Evolutionary conservation across 257 asterid species (phyloP).

Genomic region (Vinca minor): DNA sequence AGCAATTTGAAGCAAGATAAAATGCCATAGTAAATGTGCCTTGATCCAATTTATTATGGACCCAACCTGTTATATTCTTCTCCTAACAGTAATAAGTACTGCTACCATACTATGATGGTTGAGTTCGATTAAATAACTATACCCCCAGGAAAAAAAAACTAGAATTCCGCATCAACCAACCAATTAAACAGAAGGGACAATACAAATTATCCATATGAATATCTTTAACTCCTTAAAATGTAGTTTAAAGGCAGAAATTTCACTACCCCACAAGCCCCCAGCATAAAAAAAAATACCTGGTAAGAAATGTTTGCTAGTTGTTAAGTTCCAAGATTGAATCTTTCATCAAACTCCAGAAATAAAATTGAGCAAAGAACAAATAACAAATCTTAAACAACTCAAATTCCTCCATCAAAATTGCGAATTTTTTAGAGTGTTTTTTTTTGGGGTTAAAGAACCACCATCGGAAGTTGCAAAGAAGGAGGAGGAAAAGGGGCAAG

Average conservation of each 20-base stretch:
- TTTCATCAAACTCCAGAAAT: conserved; percentile 1
- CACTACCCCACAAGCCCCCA: not conserved
- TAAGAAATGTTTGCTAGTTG: not conserved
- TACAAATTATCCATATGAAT: not conserved
- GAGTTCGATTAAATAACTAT: no score
- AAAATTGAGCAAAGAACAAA: no score
- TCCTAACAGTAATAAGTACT: not conserved
- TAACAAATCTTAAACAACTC: conserved; percentile 3
- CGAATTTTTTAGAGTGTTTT: conserved; percentile 17
- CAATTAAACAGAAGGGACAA: not conserved
- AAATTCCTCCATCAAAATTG: conserved; percentile 13
- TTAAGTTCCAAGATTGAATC: conserved; percentile 4
- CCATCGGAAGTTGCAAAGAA: not conserved
- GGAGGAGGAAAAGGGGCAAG: conserved; percentile 12
- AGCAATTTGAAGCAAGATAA: not conserved
- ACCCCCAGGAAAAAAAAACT: not conserved
- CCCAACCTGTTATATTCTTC: not conserved
- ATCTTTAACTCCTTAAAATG: not conserved
- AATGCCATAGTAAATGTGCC: not conserved
- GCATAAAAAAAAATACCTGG: conserved; percentile 10
- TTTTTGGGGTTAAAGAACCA: not conserved
- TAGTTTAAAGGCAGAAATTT: not conserved
- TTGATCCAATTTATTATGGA: not conserved
- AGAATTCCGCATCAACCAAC: no score
- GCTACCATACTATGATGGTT: no score